Conservation (phyloP, 1,139 yeast genomes). For the Scheffersomyces quercinus region DNA sequence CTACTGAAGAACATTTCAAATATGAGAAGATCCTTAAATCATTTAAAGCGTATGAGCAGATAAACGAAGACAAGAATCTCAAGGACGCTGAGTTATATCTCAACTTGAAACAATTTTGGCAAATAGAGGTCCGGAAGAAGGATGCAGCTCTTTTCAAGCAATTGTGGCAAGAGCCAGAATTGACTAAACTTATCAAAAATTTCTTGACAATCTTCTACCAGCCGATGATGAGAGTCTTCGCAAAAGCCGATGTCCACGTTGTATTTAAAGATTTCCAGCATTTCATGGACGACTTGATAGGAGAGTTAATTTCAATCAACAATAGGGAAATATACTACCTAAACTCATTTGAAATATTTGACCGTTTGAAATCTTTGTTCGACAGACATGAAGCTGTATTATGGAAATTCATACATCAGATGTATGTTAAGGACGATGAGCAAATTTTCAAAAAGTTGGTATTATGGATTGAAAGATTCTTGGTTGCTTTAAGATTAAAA, state of each 20-base stretch:
- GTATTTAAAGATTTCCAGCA: slow-evolving; percentile 72
- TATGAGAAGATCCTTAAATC: slow-evolving; percentile 17
- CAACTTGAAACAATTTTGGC: slow-evolving; percentile 61
- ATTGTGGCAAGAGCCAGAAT: slow-evolving; percentile 82
- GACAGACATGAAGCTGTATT: slow-evolving; percentile 70
- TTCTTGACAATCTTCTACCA: slow-evolving; percentile 77
- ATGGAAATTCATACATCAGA: slow-evolving; percentile 73
- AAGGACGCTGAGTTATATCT: slow-evolving; percentile 34
- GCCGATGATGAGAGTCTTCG: slow-evolving; percentile 76
- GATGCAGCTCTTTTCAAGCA: slow-evolving; percentile 76
- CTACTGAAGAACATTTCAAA: background rate
- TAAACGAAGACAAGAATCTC: slow-evolving; percentile 15
- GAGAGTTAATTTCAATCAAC: slow-evolving; percentile 43
- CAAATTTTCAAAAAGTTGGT: slow-evolving; percentile 68
- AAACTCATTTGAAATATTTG: slow-evolving; percentile 56
- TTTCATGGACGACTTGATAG: slow-evolving; percentile 72
- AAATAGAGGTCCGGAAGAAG: slow-evolving; percentile 61
- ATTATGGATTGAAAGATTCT: slow-evolving; percentile 63
- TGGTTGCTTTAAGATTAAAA: slow-evolving; percentile 59
- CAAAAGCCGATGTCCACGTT: slow-evolving; percentile 72
- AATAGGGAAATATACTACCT: slow-evolving; percentile 51
- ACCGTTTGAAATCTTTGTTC: slow-evolving; percentile 61
- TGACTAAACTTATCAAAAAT: slow-evolving; percentile 69
- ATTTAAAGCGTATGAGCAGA: slow-evolving; percentile 18
- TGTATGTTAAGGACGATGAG: slow-evolving; percentile 73